Percentiles rank a stretch among this genome's conserved stretches.
phyloP scores from a whole-genome alignment of 2,329 filamentous ascomycete genomes.

The Aureobasidium melanogenum region DNA sequence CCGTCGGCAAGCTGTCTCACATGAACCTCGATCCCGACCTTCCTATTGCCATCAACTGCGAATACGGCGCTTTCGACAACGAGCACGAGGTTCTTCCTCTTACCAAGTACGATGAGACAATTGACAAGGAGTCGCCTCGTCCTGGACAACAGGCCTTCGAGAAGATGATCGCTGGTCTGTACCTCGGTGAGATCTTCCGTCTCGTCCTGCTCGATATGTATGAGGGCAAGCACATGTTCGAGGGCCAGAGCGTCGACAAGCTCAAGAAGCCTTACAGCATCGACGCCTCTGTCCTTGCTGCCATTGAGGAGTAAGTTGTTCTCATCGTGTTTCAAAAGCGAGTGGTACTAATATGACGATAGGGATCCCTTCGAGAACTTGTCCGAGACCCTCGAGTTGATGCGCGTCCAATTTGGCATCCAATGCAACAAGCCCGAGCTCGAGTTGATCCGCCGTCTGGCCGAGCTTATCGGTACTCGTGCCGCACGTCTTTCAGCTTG shows the following conservation, averaged over 20 bases:
- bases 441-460: conserved; percentile 77
- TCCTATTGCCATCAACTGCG: conserved; percentile 93
- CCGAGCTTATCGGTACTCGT: conserved; percentile 90
- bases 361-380: conserved; percentile 88
- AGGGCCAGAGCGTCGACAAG: conserved; percentile 68
- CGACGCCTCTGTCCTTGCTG: conserved; percentile 86
- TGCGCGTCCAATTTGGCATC: conserved; percentile 67
- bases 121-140: conserved; percentile 36
- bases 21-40: conserved; percentile 76
- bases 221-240: conserved; percentile 62
- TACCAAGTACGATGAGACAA: conserved; percentile 53
- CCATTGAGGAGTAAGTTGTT: conserved; percentile 60
- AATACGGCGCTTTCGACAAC: conserved; percentile 96
- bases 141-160: conserved; percentile 39
- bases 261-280: conserved; percentile 82
- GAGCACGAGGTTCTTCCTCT: conserved; percentile 79
- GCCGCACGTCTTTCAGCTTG: conserved; percentile 88
- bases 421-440: conserved; percentile 66
- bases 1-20: conserved; percentile 87
- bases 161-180: conserved; percentile 38
- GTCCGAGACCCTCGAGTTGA: conserved; percentile 75
- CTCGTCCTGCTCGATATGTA: conserved; percentile 45
- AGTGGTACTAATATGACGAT: too few species aligned
- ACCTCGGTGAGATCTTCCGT: conserved; percentile 38
- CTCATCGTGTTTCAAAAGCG: too few species aligned